phyloP scores from a whole-genome alignment of 1,284 basidiomycete genomes.

The Rhodotorula sp. region DNA sequence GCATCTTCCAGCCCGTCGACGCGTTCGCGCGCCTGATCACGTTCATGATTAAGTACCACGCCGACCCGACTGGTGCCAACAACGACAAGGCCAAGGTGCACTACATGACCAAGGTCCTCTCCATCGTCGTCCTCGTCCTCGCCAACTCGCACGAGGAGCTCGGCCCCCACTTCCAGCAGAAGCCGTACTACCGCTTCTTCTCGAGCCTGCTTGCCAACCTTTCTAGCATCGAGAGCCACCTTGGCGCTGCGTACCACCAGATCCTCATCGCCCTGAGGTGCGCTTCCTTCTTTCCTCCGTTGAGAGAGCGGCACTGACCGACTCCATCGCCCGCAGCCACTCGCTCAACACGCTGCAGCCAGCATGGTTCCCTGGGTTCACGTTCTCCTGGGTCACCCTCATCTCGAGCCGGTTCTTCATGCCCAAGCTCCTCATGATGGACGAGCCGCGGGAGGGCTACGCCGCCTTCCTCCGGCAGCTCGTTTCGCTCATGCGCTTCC shows the following conservation, averaged over 20 bases:
- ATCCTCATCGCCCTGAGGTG: conserved; percentile 85
- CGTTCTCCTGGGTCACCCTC: conserved; percentile 96
- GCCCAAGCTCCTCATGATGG: conserved; percentile 84
- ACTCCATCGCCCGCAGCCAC: conserved; percentile 62
- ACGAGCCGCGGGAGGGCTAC: conserved; percentile 89
- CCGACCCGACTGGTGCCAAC: conserved; percentile 79
- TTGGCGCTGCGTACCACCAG: conserved; percentile 83
- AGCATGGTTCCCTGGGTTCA: conserved; percentile 94
- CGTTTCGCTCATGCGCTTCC: conserved; percentile 89
- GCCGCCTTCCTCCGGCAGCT: conserved; percentile 92
- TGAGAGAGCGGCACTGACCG: not conserved
- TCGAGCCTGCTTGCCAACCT: conserved; percentile 93
- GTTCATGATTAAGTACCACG: conserved; percentile 99
- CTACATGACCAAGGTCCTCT: conserved; percentile 96
- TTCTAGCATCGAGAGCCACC: conserved; percentile 74
- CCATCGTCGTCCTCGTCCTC: conserved; percentile 93
- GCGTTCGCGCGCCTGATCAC: conserved; percentile 93
- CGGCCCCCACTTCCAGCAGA: conserved; percentile 87
- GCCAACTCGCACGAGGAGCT: conserved; percentile 95
- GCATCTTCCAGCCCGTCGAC: conserved; percentile 84
- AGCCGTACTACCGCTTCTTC: conserved; percentile 98
- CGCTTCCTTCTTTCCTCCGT: conserved; percentile 23
- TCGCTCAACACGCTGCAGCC: conserved; percentile 96
- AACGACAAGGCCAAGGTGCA: conserved; percentile 93
- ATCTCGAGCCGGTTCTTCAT: conserved; percentile 96